phyloP scores from a whole-genome alignment of 1,139 yeast genomes.

The Kazachstania sp. region DNA sequence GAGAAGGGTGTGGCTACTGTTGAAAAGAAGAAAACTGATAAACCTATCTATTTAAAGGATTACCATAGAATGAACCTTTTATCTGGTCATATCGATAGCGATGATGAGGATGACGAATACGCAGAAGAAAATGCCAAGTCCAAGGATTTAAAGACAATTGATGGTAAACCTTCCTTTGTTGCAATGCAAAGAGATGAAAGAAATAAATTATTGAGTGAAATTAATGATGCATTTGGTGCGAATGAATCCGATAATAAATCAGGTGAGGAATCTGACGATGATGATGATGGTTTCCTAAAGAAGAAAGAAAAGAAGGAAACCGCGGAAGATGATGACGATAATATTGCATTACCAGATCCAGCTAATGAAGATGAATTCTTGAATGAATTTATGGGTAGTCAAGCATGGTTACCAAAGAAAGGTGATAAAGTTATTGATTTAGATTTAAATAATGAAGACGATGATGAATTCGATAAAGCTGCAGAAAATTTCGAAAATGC shows the following conservation, averaged over 20 bases:
- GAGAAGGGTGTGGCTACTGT: conserved; percentile 33
- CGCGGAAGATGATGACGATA: conserved; percentile 38
- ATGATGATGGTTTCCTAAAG: conserved; percentile 46
- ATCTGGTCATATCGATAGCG: conserved; percentile 49
- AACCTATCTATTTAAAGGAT: conserved; percentile 84
- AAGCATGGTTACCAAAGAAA: conserved; percentile 79
- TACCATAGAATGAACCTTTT: conserved; percentile 80
- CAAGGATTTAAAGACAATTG: conserved; percentile 41
- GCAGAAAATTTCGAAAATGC: conserved; percentile 88
- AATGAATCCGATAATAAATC: conserved; percentile 38
- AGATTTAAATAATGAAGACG: conserved; percentile 43
- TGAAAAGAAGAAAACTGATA: conserved; percentile 39
- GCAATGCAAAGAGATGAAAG: conserved; percentile 72
- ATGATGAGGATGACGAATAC: conserved; percentile 28
- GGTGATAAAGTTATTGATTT: conserved; percentile 48
- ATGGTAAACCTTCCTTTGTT: conserved; percentile 59
- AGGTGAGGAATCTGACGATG: conserved; percentile 40
- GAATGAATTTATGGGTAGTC: conserved; percentile 58
- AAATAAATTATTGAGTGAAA: conserved; percentile 61
- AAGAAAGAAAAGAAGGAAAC: conserved; percentile 40
- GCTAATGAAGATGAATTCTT: conserved; percentile 58
- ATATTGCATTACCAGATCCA: conserved; percentile 39
- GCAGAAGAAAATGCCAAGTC: conserved; percentile 33
- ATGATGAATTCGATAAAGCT: conserved; percentile 84
- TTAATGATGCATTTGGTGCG: conserved; percentile 54